Percentiles rank a stretch among this genome's conserved stretches.
Conservation (phyloP, 495 filamentous ascomycete species). For the Annulohypoxylon bovei region DNA sequence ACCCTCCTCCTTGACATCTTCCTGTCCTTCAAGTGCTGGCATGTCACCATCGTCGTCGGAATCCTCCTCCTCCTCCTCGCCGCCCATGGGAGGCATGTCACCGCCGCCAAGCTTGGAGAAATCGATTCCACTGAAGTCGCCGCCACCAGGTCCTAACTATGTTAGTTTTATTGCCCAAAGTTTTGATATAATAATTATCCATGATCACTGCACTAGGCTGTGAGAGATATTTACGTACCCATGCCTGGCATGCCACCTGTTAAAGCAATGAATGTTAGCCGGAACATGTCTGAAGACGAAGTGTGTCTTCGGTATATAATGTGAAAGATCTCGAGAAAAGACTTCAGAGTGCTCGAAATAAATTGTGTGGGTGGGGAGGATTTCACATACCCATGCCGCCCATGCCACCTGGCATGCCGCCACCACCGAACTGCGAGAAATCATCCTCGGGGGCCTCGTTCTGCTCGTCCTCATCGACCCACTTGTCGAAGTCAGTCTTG, state of each 20-base stretch:
- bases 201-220: background rate
- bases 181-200: slow-evolving; percentile 3
- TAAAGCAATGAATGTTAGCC: slow-evolving; percentile 32
- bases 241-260: slow-evolving; percentile 56
- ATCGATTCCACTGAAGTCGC: slow-evolving; percentile 77
- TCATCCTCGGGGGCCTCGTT: slow-evolving; percentile 87
- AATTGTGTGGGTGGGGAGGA: background rate
- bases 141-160: slow-evolving; percentile 51
- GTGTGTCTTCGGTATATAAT: background rate
- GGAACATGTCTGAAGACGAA: background rate
- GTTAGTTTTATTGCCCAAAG: slow-evolving; percentile 34
- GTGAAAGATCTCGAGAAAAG: background rate
- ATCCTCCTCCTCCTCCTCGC: slow-evolving; percentile 68
- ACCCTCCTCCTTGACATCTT: slow-evolving; percentile 61
- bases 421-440: slow-evolving; percentile 70
- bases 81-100: slow-evolving; percentile 59
- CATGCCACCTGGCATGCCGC: too few species aligned
- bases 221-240: slow-evolving; percentile 53
- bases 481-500: slow-evolving; percentile 99
- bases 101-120: slow-evolving; percentile 89
- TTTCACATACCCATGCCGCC: slow-evolving; percentile 58
- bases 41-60: slow-evolving; percentile 55
- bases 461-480: slow-evolving; percentile 99
- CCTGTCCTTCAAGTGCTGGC: slow-evolving; percentile 54
- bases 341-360: background rate